Evolutionary conservation across 306 rosid species (phyloP), one percentile per base, ranked within the genome.

Genomic region (Glycine latifolia): DNA sequence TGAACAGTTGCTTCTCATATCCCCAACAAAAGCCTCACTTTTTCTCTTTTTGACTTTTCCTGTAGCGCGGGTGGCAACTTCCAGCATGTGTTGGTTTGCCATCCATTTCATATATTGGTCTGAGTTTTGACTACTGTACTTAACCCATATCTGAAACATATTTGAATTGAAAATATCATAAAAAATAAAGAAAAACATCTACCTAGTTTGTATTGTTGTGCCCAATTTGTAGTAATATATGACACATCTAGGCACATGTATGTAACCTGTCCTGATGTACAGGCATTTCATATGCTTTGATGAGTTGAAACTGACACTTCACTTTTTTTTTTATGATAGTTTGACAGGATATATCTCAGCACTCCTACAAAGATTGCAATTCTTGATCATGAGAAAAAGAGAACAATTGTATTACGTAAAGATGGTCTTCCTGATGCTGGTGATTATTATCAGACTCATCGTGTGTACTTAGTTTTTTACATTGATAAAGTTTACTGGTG

Each of bases 381-480:
- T 79, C 82, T 93, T 73, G 96, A 93, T 87, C 96, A 93, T 53
- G 97, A 89, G 82, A 91, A 86, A 80, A 93, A 91, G 88, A 91
- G 97, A 76, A 93, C 97, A 46, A 90, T 88, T 88, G 97, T 86
- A 26, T 69, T 91, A 56, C 92, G 91, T 63, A 93, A 93, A 84
- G 97, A 93, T 78, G 97, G 97, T 37, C 97, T 93, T 83, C 94
- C 94, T 75, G 97, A 93, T 91, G 96, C 94, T 60, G 97, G 97
- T 93, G 61, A 89, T 77, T 15, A 54, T 67, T 17, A 67, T 73
- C 15, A 33, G 31, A 13, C 33, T 33, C 73, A 70, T 67, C 83
- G 63, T 62, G 37, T 62, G 49, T 82, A 12, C 62, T 62, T 17
- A 11, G 8, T 15, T 16, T 55, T 47, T 71, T 41, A 55, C 48